These are phyloP conservation scores for Coccomyxa subellipsoidea DNA, from an alignment of 163 green algal genomes.

Conservation along the genomic window DNA sequence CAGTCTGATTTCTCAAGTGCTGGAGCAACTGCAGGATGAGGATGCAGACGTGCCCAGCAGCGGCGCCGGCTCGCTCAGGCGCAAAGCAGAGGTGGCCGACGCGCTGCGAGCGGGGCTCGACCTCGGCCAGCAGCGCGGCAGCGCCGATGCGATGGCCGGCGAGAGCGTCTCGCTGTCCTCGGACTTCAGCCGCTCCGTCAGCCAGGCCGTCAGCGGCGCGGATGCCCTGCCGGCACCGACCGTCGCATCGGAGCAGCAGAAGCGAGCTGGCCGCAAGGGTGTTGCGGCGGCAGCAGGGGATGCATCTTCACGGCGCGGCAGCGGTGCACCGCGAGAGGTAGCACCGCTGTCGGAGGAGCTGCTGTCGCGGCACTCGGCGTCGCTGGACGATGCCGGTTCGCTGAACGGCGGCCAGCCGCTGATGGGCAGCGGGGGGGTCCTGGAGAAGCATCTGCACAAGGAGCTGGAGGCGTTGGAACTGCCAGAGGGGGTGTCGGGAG, in stretches of 20 bases:
- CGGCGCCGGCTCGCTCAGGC: background rate
- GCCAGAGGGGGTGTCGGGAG: background rate
- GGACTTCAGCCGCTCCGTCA: background rate
- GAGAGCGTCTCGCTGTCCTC: background rate
- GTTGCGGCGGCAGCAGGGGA: background rate
- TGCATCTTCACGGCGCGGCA: background rate
- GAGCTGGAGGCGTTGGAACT: background rate
- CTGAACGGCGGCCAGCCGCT: background rate
- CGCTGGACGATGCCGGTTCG: background rate
- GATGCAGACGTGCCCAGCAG: background rate
- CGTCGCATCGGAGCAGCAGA: background rate
- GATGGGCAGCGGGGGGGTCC: background rate
- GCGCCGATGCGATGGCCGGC: background rate
- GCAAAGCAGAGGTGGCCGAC: background rate
- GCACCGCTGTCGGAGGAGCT: constrained; percentile 4
- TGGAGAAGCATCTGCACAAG: background rate
- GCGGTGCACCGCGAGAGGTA: background rate
- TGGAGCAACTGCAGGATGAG: background rate
- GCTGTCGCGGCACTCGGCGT: background rate
- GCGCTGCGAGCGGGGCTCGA: background rate
- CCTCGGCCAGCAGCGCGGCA: background rate
- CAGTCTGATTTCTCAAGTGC: background rate
- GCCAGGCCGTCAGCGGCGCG: background rate
- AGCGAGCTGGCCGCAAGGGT: background rate
- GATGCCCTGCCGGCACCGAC: background rate